Percentiles rank a stretch among this genome's conserved stretches.
phyloP scores from a whole-genome alignment of 441 rosid species.

The Manihot esculenta region DNA sequence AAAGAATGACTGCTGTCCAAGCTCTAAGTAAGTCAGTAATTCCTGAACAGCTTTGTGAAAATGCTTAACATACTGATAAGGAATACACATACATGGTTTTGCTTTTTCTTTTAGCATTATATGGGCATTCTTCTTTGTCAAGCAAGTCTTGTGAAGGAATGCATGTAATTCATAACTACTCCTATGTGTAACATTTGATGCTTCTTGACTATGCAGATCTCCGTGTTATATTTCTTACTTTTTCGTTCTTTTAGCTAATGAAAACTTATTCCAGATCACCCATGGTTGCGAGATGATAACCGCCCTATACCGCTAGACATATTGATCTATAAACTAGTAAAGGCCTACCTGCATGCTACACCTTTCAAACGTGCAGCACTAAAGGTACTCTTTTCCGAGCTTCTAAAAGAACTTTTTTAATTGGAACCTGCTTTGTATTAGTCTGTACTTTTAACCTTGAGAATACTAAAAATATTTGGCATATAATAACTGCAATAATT shows the following conservation, averaged over 20 bases:
- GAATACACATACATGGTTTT: background rate
- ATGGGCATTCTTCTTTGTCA: conserved; percentile 7
- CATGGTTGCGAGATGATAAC: conserved; percentile 74
- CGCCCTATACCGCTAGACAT: conserved; percentile 66
- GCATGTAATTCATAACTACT: too few relatives aligned
- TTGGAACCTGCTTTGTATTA: background rate
- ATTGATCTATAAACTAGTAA: conserved; percentile 74
- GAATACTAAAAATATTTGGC: background rate
- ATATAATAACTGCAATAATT: background rate
- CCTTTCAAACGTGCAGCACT: conserved; percentile 83
- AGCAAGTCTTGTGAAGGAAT: background rate
- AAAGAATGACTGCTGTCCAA: conserved; percentile 93
- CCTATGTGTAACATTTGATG: too few relatives aligned
- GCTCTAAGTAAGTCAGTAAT: conserved; percentile 72
- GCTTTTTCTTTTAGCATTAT: background rate
- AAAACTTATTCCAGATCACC: conserved; percentile 59
- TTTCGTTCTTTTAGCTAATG: conserved; percentile 8
- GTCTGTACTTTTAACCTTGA: background rate
- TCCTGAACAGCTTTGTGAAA: conserved; percentile 5
- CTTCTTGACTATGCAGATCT: conserved; percentile 2
- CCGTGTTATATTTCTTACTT: background rate
- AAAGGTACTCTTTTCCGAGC: conserved; percentile 48
- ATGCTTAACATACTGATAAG: background rate
- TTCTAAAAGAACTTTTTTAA: background rate
- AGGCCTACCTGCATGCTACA: conserved; percentile 67